Base-by-base conservation (phyloP, 2,329 filamentous ascomycete genomes). In the Didymella keratinophila region DNA sequence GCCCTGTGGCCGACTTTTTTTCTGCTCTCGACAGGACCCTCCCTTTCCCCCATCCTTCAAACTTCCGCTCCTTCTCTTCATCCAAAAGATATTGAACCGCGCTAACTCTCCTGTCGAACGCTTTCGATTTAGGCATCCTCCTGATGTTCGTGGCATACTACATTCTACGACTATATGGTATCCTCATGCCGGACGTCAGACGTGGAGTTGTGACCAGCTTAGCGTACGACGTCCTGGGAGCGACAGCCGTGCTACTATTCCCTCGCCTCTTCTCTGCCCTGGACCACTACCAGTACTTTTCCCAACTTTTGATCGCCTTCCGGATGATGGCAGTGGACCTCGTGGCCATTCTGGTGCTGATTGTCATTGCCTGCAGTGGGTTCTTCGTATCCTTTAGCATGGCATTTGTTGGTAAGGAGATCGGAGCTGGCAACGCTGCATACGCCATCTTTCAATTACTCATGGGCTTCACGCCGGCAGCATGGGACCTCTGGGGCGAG, bases 261-360 rank as follows among this genome's bases (percentile, higher is more conserved):
- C 94, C 94, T 32, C 89, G 94, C 44, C 87, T 97, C 16, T 97
- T 97, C 79, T 96, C 92, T 58, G 87, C 97, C 16, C 83, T 98
- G 60, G 94, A 98, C 71, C 93, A 97, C 76, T 97, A 96, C 74
- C 91, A 91, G 66, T 97, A 97, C 78, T 97, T 97, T 75, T 97
- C 93, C 0, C 94, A 97, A 77, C 84, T 98, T 20, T 84, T 97
- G 50, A 96, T 97, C 65, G 93, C 93, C 3, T 97, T 98, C 71
- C 88, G 93, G 20, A 87, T 97, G 73, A 97, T 98, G 93, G 92
- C 92, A 1, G 86, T 93, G 48, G 94, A 98, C 74, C 80, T 98
- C 23, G 86, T 92, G 4, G 93, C 94, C 2, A 88, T 97, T 1
- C 89, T 95, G 51, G 82, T 95, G 0, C 82, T 97, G 43, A 92